Evolutionary conservation across 176 grass and related monocot genomes (phyloP).

Genomic region (Triticum turgidum): DNA sequence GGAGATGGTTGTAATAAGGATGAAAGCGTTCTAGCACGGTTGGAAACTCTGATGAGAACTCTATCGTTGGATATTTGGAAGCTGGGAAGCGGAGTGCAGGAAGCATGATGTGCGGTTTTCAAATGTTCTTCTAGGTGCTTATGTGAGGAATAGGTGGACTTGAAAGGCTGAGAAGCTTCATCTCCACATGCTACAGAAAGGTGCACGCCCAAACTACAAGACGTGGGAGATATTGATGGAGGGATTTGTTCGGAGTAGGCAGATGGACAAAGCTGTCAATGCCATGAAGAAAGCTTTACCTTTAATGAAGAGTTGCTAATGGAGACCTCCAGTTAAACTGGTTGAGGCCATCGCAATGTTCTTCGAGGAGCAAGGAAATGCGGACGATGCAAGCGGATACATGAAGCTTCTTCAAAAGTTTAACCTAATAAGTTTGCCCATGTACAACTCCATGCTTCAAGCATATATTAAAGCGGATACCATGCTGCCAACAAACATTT

Average conservation of each 20-base stretch:
- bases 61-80: constrained; percentile 48
- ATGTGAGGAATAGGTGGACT: constrained; percentile 79
- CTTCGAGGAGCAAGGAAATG: constrained; percentile 55
- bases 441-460: constrained; percentile 67
- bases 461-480: constrained; percentile 40
- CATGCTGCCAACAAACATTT: neutral
- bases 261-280: constrained; percentile 71
- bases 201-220: constrained; percentile 65
- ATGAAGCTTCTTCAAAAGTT: constrained; percentile 52
- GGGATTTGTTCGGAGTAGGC: constrained; percentile 53
- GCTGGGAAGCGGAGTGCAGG: constrained; percentile 55
- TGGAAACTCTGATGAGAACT: no score
- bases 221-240: constrained; percentile 86
- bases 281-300: constrained; percentile 67
- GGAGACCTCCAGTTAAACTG: constrained; percentile 45
- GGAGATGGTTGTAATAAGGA: no score
- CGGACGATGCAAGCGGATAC: constrained; percentile 24
- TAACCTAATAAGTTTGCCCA: constrained; percentile 49
- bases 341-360: constrained; percentile 47
- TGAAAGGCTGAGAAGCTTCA: constrained; percentile 73
- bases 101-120: constrained; percentile 67
- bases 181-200: constrained; percentile 66
- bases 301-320: constrained; percentile 59
- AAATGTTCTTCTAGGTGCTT: constrained; percentile 80
- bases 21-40: no score